phyloP scores from a whole-genome alignment of 192 early-diverging fungal genomes.

The Rhizophagus sp. region DNA sequence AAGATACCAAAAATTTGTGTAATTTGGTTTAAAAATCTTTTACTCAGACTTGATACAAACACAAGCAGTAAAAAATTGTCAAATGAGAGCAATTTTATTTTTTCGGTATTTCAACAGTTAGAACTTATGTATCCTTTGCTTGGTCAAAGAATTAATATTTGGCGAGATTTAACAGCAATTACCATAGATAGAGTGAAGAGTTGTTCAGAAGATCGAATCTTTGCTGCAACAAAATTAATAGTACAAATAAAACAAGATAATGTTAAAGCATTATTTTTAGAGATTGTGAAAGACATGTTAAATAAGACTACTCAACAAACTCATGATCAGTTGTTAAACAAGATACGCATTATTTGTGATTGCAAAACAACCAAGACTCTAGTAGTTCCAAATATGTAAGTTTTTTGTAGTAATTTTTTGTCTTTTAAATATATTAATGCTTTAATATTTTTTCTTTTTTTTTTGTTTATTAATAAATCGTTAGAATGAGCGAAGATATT shows the following conservation, averaged over 20 bases:
- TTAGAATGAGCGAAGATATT: neutral
- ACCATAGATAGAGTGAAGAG: neutral
- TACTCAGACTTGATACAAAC: neutral
- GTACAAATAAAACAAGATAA: neutral
- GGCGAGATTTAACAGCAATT: neutral
- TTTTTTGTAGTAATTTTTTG: neutral
- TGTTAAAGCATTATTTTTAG: neutral
- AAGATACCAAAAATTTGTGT: neutral
- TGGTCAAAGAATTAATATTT: neutral
- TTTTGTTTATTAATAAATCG: neutral
- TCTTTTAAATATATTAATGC: neutral
- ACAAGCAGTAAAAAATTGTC: neutral
- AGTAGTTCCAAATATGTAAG: neutral
- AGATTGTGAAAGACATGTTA: neutral
- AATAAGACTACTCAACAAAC: neutral
- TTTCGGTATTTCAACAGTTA: neutral
- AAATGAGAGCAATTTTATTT: neutral
- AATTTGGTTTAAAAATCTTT: neutral
- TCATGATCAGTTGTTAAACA: neutral
- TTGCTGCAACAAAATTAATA: neutral
- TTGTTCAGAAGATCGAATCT: neutral
- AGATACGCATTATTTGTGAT: neutral
- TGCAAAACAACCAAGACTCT: neutral
- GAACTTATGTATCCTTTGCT: neutral
- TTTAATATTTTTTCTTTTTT: neutral